A percentile compares a stretch with the other conserved stretches of the same genome.
These are phyloP conservation scores for Vitis cinerea DNA, from an alignment of 164 flowering plant species.

Conservation along the genomic window DNA sequence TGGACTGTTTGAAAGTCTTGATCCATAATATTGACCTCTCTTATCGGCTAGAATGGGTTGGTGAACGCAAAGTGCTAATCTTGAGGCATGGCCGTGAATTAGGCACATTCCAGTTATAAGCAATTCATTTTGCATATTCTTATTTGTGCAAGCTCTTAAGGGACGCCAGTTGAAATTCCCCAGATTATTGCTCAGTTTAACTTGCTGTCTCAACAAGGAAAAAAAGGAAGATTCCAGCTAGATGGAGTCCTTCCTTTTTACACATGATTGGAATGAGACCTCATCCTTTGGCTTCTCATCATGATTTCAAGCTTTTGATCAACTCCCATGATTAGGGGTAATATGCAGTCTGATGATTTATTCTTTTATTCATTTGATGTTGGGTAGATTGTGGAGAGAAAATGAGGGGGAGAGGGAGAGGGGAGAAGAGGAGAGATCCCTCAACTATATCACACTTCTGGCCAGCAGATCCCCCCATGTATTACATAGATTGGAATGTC, in stretches of 20 bases:
- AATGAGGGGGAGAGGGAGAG: not conserved
- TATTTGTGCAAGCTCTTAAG: not conserved
- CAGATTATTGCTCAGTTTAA: too few relatives aligned
- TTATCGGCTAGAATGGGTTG: constrained; percentile 77
- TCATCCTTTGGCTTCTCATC: not conserved
- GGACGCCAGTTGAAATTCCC: too few relatives aligned
- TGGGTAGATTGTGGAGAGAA: not conserved
- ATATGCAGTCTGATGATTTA: not conserved
- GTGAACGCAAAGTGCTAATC: constrained; percentile 57
- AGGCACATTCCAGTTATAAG: constrained; percentile 68
- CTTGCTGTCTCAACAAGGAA: not conserved
- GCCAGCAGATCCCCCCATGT: not conserved
- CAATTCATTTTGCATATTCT: not conserved
- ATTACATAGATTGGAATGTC: too few relatives aligned
- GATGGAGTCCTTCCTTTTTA: not conserved
- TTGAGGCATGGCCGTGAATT: constrained; percentile 61
- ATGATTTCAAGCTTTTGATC: not conserved
- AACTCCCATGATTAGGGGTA: not conserved
- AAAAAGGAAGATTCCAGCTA: not conserved
- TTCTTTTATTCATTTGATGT: not conserved
- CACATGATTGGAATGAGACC: not conserved
- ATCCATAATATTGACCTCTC: constrained; percentile 82
- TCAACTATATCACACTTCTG: not conserved
- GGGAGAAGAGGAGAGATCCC: not conserved
- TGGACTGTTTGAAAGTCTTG: constrained; percentile 52